phyloP scores from a whole-genome alignment of 345 rosid species.

The Heritiera littoralis region DNA sequence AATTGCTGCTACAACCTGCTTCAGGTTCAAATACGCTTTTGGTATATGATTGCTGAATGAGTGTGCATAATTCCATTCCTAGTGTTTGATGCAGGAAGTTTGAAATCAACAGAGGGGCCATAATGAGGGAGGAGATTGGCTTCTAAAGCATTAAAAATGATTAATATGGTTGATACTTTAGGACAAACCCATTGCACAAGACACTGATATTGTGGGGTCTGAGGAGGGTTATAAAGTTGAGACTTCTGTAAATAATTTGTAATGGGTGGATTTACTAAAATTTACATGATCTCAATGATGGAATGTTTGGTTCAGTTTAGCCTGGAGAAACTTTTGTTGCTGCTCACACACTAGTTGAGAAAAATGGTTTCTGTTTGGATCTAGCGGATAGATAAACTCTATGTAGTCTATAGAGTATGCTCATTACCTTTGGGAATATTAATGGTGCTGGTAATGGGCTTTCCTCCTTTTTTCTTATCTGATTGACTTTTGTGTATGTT shows the following conservation, averaged over 20 bases:
- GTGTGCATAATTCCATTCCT: conserved; percentile 6
- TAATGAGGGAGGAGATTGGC: not conserved
- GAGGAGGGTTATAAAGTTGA: not conserved
- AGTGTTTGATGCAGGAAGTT: conserved; percentile 23
- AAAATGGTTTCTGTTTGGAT: conserved; percentile 11
- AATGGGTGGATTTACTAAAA: not conserved
- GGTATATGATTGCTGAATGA: not conserved
- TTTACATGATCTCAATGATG: not conserved
- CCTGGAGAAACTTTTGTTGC: not conserved
- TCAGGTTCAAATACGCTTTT: not conserved
- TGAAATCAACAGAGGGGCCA: conserved; percentile 7
- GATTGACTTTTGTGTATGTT: not conserved
- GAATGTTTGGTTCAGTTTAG: not conserved
- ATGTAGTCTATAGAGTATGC: not conserved
- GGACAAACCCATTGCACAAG: no score
- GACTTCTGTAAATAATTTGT: not conserved
- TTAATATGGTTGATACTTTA: not conserved
- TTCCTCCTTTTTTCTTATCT: not conserved
- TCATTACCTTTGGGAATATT: not conserved
- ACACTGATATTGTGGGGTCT: no score
- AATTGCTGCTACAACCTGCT: conserved; percentile 11
- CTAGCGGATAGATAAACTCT: conserved; percentile 2
- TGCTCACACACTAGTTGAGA: not conserved
- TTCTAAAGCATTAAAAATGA: conserved; percentile 11
- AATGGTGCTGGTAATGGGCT: not conserved